phyloP scores from a whole-genome alignment of 2,329 filamentous ascomycete genomes.

The Sclerotinia glacialis region DNA sequence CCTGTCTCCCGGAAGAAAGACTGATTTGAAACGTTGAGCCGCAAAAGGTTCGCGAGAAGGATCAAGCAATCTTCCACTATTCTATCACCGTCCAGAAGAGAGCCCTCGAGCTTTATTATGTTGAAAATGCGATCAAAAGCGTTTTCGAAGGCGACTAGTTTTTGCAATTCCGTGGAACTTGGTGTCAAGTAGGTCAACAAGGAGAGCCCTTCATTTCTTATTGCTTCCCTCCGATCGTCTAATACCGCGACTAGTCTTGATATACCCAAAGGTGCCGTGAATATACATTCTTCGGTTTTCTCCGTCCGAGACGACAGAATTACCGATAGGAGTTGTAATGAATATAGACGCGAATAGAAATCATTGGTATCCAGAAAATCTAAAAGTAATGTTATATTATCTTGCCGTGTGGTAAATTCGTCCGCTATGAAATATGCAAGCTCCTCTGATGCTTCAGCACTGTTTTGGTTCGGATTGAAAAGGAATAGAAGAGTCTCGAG shows the following conservation, averaged over 20 bases:
- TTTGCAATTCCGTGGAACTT: slow-evolving; percentile 83
- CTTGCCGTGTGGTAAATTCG: slow-evolving; percentile 95
- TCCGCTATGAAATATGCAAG: slow-evolving; percentile 95
- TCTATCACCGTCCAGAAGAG: slow-evolving; percentile 76
- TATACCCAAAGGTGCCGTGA: slow-evolving; percentile 83
- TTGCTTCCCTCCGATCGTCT: slow-evolving; percentile 80
- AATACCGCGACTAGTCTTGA: slow-evolving; percentile 79
- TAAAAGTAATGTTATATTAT: slow-evolving; percentile 88
- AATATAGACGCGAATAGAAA: slow-evolving; percentile 89
- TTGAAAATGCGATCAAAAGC: slow-evolving; percentile 84
- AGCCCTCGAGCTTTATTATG: slow-evolving; percentile 79
- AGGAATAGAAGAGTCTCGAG: slow-evolving; percentile 94
- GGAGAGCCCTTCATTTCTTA: slow-evolving; percentile 84
- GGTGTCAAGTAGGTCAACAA: slow-evolving; percentile 86
- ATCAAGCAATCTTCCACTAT: slow-evolving; percentile 92
- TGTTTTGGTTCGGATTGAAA: slow-evolving; percentile 69
- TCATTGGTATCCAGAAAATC: slow-evolving; percentile 84
- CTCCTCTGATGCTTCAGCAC: slow-evolving; percentile 91
- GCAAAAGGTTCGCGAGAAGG: slow-evolving; percentile 82
- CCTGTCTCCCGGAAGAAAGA: slow-evolving; percentile 90
- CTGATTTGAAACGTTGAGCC: slow-evolving; percentile 87
- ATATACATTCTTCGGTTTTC: slow-evolving; percentile 89
- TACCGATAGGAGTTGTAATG: slow-evolving; percentile 81
- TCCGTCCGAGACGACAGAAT: slow-evolving; percentile 84
- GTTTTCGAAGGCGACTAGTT: slow-evolving; percentile 92